These are phyloP conservation scores for Pseudopediastrum boryanum DNA, from an alignment of 139 green algal genomes.

Conservation along the genomic window DNA sequence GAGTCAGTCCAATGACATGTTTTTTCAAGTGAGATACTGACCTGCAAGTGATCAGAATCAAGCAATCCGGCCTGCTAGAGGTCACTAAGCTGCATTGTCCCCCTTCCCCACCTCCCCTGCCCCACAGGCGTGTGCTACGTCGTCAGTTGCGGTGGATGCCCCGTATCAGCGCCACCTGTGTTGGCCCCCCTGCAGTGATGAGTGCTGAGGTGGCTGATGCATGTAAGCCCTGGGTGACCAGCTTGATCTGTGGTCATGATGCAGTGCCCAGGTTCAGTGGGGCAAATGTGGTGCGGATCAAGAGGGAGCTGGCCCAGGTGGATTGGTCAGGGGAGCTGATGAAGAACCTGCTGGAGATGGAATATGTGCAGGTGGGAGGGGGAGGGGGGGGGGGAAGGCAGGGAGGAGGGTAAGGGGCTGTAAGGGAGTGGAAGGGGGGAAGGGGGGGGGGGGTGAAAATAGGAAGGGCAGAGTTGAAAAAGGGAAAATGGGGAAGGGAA, in stretches of 20 bases:
- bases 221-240: conserved; percentile 21
- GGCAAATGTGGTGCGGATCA: neutral
- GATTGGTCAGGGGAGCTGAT: conserved; percentile 23
- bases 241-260: conserved; percentile 27
- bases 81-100: neutral
- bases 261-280: conserved; percentile 15
- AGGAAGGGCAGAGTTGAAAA: too few relatives aligned
- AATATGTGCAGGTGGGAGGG: conserved; percentile 28
- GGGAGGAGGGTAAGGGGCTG: too few relatives aligned
- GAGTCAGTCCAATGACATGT: too few relatives aligned
- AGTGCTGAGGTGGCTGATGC: conserved; percentile 6
- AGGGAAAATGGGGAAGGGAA: too few relatives aligned
- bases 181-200: conserved; percentile 22
- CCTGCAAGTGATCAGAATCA: too few relatives aligned
- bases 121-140: neutral
- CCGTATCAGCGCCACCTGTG: neutral
- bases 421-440: too few relatives aligned
- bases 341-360: conserved; percentile 9
- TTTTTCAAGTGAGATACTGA: too few relatives aligned
- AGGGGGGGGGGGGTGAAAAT: too few relatives aligned
- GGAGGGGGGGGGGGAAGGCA: too few relatives aligned
- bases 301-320: neutral
- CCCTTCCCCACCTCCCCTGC: neutral
- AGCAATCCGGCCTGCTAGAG: too few relatives aligned
- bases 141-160: conserved; percentile 16